These are phyloP conservation scores for Neurospora sp. DNA, from an alignment of 2,329 filamentous ascomycete species.

Conservation along the genomic window DNA sequence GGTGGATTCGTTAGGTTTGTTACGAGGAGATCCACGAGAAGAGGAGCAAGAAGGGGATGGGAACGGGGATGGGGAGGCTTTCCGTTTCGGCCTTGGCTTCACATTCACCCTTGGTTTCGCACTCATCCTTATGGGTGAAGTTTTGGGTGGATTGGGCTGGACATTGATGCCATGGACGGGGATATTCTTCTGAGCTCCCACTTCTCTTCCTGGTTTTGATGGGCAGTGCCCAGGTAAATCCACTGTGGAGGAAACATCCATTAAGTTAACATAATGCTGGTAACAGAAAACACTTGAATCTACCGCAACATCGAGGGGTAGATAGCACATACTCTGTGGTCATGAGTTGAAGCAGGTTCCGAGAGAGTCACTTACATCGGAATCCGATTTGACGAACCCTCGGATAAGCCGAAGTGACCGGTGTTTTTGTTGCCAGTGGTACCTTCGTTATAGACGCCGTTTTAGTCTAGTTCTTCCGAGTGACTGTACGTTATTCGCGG, in stretches of 20 bases:
- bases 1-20: not conserved
- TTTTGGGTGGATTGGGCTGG: not conserved
- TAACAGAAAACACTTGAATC: not conserved
- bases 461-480: not conserved
- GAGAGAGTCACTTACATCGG: not conserved
- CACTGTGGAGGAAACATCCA: not conserved
- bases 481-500: not conserved
- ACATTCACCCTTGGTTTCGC: not conserved
- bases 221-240: not conserved
- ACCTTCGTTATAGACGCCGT: not conserved
- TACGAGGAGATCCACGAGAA: not conserved
- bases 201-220: not conserved
- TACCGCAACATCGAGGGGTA: not conserved
- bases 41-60: not conserved
- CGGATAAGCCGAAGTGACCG: not conserved
- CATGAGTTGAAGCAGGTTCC: not conserved
- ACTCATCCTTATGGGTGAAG: not conserved
- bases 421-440: not conserved
- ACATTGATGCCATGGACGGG: not conserved
- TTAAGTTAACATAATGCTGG: not conserved
- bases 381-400: not conserved
- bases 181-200: not conserved
- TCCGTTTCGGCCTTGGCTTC: not conserved
- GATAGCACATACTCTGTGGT: not conserved
- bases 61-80: not conserved